These are phyloP conservation scores for Roridomyces roridus DNA, from an alignment of 768 basidiomycete species.

Conservation along the genomic window DNA sequence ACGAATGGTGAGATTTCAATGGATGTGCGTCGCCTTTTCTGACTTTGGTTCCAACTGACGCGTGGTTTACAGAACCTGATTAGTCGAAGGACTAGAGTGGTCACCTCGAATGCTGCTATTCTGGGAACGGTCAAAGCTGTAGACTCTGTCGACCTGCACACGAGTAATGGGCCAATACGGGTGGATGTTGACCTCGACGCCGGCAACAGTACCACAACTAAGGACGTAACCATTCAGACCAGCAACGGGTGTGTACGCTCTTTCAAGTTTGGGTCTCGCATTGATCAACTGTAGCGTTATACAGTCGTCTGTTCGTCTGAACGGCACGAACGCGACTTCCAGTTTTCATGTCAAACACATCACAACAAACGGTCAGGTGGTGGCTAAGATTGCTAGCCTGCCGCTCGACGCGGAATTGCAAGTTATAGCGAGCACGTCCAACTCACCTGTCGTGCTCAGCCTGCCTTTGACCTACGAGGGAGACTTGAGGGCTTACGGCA, in stretches of 20 bases:
- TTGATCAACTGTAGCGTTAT: constrained; percentile 35
- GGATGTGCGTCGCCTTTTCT: constrained; percentile 1
- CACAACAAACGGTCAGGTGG: constrained; percentile 37
- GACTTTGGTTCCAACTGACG: no score
- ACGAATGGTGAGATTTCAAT: constrained; percentile 27
- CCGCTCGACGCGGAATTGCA: constrained; percentile 43
- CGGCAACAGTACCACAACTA: constrained; percentile 36
- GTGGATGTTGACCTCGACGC: constrained; percentile 35
- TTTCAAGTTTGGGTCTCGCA: neutral
- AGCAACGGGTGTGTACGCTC: constrained; percentile 46
- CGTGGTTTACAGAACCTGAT: constrained; percentile 35
- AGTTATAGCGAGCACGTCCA: constrained; percentile 35
- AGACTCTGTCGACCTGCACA: constrained; percentile 42
- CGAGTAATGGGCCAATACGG: constrained; percentile 48
- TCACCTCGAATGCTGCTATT: constrained; percentile 43
- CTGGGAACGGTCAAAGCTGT: constrained; percentile 46
- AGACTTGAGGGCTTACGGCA: constrained; percentile 35
- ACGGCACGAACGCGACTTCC: constrained; percentile 33
- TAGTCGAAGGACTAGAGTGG: no score
- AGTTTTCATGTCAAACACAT: constrained; percentile 37
- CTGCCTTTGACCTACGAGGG: constrained; percentile 51
- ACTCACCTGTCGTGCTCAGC: constrained; percentile 28
- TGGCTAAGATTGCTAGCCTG: constrained; percentile 32
- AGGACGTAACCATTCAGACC: constrained; percentile 40
- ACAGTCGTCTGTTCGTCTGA: constrained; percentile 37